Base-by-base conservation (phyloP, 225 moss, liverwort and hornwort genomes). In the Pseudisothecium myosuroides region DNA sequence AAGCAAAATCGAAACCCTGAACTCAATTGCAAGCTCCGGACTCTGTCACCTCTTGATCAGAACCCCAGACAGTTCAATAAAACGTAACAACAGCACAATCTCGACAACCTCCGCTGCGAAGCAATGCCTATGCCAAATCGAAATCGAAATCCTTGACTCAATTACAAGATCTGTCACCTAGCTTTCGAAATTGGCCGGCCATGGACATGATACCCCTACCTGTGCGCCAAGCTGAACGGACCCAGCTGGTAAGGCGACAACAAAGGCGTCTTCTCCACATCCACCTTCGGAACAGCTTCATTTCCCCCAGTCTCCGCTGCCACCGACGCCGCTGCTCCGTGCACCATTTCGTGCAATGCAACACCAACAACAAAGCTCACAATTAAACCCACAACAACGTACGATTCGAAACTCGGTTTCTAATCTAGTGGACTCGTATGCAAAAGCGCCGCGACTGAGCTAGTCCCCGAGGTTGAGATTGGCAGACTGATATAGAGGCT, bases 191-290 rank as follows among this genome's bases (percentile, higher is more conserved):
- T 10, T 81, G n/a, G n/a, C n/a, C n/a, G n/a, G 21, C 29, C 18
- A 18, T 41, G 22, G 50, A 39, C 22, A n/a, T 36, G n/a, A n/a
- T n/a, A n/a, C n/a, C 24, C 50, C 2, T 49, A 89, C 89, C 89
- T 92, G 88, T 94, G 92, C 73, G 91, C 87, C 78, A 94, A 81
- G 23, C 87, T 87, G 79, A 92, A 92, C 32, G 85, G 91, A 23
- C 92, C 94, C 13, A 94, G 87, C 89, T 91, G 90, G 52, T 65
- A 90, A 23, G 94, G 90, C 10, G 91, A 88, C 83, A 94, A 58
- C 92, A 92, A 60, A 32, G 80, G 85, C 76, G 83, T 56, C 76
- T 86, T 85, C 76, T 82, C 87, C 23, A 72, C 43, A 32, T 90
- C 88, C 63, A 73, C 84, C 69, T 84, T 54, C 23, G 84, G 75